phyloP scores from a whole-genome alignment of 495 filamentous ascomycete species.

The Chaetomidium leptoderma region DNA sequence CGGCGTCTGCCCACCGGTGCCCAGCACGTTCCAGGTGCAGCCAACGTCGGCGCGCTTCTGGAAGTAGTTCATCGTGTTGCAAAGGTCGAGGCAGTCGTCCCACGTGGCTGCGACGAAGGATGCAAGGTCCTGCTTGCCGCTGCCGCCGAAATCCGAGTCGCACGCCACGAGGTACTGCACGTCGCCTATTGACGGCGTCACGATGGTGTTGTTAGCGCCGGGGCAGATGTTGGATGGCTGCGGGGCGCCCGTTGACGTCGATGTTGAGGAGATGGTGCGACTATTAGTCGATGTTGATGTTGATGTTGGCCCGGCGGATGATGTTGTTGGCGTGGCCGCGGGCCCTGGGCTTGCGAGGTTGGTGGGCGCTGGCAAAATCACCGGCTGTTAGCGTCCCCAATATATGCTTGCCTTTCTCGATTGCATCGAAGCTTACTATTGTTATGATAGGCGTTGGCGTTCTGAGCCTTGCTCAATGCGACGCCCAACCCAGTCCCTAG shows the following conservation, averaged over 20 bases:
- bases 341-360: too few relatives aligned
- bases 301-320: neutral
- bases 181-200: neutral
- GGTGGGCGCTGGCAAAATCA: neutral
- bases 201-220: neutral
- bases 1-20: neutral
- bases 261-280: neutral
- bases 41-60: neutral
- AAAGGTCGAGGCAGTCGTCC: neutral
- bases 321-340: too few relatives aligned
- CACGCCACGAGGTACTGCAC: neutral
- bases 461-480: neutral
- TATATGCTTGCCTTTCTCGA: neutral
- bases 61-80: conserved; percentile 10
- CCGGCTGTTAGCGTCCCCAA: neutral
- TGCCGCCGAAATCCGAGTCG: neutral
- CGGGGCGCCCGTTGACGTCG: neutral
- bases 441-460: neutral
- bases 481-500: conserved; percentile 1
- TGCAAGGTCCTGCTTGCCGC: neutral
- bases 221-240: conserved; percentile 3
- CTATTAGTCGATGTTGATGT: neutral
- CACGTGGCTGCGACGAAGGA: neutral
- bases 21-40: conserved; percentile 1
- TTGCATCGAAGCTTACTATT: neutral